Percentiles rank a stretch among this genome's conserved stretches.
phyloP scores from a whole-genome alignment of 495 filamentous ascomycete species.

The Choiromyces venosus region DNA sequence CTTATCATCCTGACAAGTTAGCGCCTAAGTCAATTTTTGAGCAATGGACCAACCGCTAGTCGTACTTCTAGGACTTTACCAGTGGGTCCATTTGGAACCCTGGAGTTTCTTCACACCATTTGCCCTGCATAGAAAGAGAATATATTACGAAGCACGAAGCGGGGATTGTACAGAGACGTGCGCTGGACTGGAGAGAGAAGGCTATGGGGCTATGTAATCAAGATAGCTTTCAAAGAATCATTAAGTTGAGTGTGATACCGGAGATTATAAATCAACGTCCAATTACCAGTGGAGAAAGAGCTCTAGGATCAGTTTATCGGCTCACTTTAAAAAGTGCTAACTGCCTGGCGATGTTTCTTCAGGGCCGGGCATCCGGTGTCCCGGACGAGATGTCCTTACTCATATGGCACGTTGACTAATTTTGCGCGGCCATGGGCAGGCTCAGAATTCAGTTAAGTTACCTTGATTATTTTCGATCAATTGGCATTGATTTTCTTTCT shows the following conservation, averaged over 20 bases:
- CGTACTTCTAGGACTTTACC: no score
- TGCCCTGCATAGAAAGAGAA: neutral
- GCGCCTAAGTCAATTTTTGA: no score
- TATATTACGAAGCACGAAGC: neutral
- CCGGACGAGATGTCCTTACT: neutral
- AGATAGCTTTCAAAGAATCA: neutral
- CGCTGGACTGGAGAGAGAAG: neutral
- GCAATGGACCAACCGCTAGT: no score
- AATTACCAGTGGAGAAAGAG: neutral
- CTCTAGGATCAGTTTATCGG: neutral
- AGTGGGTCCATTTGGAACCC: no score
- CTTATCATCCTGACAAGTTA: no score
- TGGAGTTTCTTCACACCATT: no score
- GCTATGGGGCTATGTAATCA: neutral
- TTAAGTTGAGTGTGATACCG: neutral
- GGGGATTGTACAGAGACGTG: neutral
- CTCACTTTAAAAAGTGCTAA: neutral
- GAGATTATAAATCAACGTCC: neutral
- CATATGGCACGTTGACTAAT: no score
- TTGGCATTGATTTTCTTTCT: no score
- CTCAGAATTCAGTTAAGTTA: no score
- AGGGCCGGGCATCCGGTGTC: neutral
- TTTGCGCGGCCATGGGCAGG: no score
- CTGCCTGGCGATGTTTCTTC: neutral
- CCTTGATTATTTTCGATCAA: no score